Evolutionary conservation across 2,329 filamentous ascomycete species (phyloP), one percentile per base, ranked within the genome.

Genomic region (Sporothrix mexicana): DNA sequence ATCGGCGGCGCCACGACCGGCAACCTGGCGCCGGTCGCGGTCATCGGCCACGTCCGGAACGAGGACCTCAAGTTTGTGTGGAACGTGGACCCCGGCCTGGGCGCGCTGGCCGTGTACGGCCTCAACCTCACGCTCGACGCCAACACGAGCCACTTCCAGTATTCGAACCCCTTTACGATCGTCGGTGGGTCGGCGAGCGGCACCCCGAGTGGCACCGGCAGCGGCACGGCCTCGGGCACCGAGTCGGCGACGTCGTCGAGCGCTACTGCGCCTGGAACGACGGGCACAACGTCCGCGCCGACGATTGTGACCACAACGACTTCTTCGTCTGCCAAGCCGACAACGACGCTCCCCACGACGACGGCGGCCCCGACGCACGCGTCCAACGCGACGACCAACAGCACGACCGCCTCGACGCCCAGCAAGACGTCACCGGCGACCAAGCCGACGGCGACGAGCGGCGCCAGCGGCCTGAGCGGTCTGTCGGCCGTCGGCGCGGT

Each of bases 131-230:
- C 80, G 74, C 82, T 85, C 57, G 84, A 86, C 75, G 80, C 79
- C 75, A 78, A 88, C 81, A 72, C 81, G 30, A 75, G 61, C 3
- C 80, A 84, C 78, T 89, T 87, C 85, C 88, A 91, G 84, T 90
- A 86, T 85, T 88, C 87, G 72, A 85, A 85, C 82, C 87, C 87
- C 75, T 91, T 91, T 83, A 77, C 82, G 77, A 88, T 89, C 77
- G 78, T 79, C 71, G 81, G 79, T 51, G 59, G 59, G 0, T 15
- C 59, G 15, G 59, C 59, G 15, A 62, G 36, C 57, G 30, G 57
- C 3, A 55, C 51, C 2, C 5, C 51, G 9, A 43, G 30, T 30
- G 49, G 30, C 36, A 43, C 15, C 47, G 45, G 8, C 13, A 36
- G 30, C 25, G 30, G 30, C 57, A 45, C 51, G 7, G 23, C n/a